A percentile compares a stretch with the other conserved stretches of the same genome.
Evolutionary conservation across 768 basidiomycete genomes (phyloP).

Genomic region (Hypholoma fasciculare): DNA sequence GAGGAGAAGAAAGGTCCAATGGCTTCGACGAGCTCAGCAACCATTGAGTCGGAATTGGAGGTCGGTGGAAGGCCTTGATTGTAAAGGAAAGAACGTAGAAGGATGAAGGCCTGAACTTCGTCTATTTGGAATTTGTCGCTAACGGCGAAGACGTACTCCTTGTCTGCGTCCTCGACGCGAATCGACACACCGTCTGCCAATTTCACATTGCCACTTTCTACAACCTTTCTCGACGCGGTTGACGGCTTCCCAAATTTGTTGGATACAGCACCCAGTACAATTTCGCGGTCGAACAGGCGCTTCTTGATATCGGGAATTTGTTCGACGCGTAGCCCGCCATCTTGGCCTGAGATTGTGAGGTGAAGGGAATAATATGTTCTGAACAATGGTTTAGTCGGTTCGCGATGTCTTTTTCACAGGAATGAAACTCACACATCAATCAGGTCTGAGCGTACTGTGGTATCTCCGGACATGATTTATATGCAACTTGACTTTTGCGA

Average conservation of each 20-base stretch:
- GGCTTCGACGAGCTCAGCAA: constrained; percentile 62
- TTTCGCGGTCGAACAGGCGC: constrained; percentile 56
- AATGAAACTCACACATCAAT: constrained; percentile 83
- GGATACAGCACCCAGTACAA: constrained; percentile 56
- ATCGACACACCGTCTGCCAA: constrained; percentile 66
- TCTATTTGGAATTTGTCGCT: constrained; percentile 76
- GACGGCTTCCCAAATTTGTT: constrained; percentile 73
- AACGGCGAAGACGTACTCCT: constrained; percentile 64
- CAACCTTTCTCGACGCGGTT: constrained; percentile 60
- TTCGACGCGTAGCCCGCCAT: constrained; percentile 57
- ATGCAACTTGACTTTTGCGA: no score
- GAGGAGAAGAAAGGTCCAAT: constrained; percentile 83
- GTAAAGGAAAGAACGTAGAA: constrained; percentile 77
- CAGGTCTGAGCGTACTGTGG: constrained; percentile 64
- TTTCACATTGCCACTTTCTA: constrained; percentile 68
- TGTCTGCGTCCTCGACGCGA: constrained; percentile 67
- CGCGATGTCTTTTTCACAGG: no score
- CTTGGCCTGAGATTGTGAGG: constrained; percentile 40
- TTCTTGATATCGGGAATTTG: constrained; percentile 45
- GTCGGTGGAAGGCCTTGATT: constrained; percentile 68
- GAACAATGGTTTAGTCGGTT: neutral
- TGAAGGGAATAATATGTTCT: constrained; percentile 72
- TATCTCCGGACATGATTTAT: constrained; percentile 47
- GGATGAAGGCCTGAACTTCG: constrained; percentile 73
- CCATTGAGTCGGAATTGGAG: constrained; percentile 39